Evolutionary conservation across 2,329 filamentous ascomycete species (phyloP), one percentile per base, ranked within the genome.

Genomic region (Chaetomium olivaceum): DNA sequence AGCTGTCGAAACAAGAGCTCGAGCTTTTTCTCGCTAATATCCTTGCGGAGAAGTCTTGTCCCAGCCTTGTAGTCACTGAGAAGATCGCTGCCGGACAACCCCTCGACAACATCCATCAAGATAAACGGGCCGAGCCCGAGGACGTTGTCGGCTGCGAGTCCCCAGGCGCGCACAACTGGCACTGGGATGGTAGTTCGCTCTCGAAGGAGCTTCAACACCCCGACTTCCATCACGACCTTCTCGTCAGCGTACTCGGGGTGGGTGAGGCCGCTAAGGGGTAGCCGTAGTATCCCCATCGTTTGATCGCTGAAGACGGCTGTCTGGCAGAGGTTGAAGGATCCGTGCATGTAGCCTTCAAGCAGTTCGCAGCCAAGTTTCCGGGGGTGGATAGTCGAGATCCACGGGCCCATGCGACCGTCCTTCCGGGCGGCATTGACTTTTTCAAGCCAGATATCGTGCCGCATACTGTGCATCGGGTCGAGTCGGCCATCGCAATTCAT

Each of bases 101-200:
- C 48, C 11, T 61, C 31, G n/a, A 63, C 21, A 8, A 31, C 58
- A 9, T 63, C 39, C 52, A 63, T 57, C n/a, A 63, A 52, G 23
- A 63, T 58, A 19, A 63, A 63, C 3, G 61, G 29, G 8, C 61
- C 61, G 12, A 63, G 33, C 3, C n/a, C 21, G 2, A 14, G 19
- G 14, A 52, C 33, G 75, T 74, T 62, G 69, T 74, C 33, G 3
- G 16, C 21, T 11, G 50, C 27, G 7, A 36, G 4, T 19, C 63
- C 58, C 58, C 63, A 65, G 14, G 12, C 56, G 23, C 19, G 36
- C 5, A 62, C 23, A 2, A 19, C 29, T 43, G 62, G n/a, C 25
- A 36, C 16, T 39, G 66, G 27, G 39, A 66, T 36, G 29, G 55
- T n/a, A 29, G 58, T 52, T 27, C 63, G 11, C 29, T 29, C 52